These are phyloP conservation scores for Periconia digitata DNA, from an alignment of 2,329 filamentous ascomycete species.

Conservation along the genomic window DNA sequence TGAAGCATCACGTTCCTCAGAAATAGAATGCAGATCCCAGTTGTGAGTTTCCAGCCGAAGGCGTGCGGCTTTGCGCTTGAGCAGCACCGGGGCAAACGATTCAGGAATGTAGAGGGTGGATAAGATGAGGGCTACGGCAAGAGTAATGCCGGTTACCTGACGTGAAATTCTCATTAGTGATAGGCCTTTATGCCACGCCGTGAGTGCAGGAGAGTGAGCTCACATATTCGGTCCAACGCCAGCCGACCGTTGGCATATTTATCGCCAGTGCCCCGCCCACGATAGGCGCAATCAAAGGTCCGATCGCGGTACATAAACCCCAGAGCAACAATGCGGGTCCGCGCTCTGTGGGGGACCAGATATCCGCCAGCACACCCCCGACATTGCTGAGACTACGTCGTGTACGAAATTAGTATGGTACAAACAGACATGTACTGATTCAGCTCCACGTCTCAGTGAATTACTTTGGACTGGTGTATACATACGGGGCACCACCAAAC, in stretches of 20 bases:
- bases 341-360: conserved; percentile 16
- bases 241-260: conserved; percentile 42
- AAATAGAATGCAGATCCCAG: conserved; percentile 36
- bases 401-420: too few relatives aligned
- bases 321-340: conserved; percentile 17
- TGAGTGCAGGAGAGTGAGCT: background rate
- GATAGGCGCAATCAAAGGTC: conserved; percentile 43
- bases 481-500: conserved; percentile 46
- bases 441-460: too few relatives aligned
- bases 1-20: conserved; percentile 59
- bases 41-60: conserved; percentile 53
- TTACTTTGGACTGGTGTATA: too few relatives aligned
- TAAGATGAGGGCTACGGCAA: conserved; percentile 47
- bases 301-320: conserved; percentile 16
- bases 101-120: conserved; percentile 55
- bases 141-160: conserved; percentile 54
- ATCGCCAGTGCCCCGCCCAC: conserved; percentile 58
- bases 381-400: conserved; percentile 22
- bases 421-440: too few relatives aligned
- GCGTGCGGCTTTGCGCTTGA: conserved; percentile 54
- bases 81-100: conserved; percentile 56
- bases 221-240: conserved; percentile 57
- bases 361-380: conserved; percentile 21
- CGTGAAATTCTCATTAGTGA: conserved; percentile 1
- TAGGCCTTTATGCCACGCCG: background rate